Conservation (phyloP, 257 asterid species). For the Ballota nigra region DNA sequence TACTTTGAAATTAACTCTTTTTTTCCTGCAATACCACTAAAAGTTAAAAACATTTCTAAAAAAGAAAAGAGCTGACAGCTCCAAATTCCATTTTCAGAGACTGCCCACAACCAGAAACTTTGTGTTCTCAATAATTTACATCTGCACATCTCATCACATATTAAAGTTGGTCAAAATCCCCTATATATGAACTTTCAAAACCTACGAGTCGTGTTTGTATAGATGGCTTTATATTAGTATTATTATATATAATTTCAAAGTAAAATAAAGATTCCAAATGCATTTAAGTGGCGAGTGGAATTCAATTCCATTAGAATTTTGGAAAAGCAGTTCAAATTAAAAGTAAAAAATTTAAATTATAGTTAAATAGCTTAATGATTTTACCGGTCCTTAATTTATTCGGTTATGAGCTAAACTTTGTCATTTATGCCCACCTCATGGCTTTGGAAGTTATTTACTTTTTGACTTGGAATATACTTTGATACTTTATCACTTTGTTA, state of each 20-base stretch:
- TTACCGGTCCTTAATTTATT: no score
- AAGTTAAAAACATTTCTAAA: conserved; percentile 24
- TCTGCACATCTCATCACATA: background rate
- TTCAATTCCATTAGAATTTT: background rate
- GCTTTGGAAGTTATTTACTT: no score
- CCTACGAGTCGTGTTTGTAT: background rate
- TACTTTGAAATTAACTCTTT: conserved; percentile 13
- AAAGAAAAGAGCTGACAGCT: conserved; percentile 18
- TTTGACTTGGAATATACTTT: no score
- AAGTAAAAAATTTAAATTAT: no score
- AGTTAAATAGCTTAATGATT: no score
- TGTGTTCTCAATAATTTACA: background rate
- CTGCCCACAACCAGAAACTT: conserved; percentile 22
- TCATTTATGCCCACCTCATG: no score
- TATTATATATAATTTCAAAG: background rate
- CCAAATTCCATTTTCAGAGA: conserved; percentile 31
- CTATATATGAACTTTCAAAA: background rate
- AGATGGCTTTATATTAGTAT: no score
- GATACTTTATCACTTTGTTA: no score
- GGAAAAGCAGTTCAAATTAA: no score
- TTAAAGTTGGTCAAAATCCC: conserved; percentile 26
- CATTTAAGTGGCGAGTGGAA: no score
- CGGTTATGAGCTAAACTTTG: no score
- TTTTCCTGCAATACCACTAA: conserved; percentile 18
- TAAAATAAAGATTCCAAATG: background rate